phyloP scores from a whole-genome alignment of 306 rosid genomes.

The Psophocarpus tetragonolobus region DNA sequence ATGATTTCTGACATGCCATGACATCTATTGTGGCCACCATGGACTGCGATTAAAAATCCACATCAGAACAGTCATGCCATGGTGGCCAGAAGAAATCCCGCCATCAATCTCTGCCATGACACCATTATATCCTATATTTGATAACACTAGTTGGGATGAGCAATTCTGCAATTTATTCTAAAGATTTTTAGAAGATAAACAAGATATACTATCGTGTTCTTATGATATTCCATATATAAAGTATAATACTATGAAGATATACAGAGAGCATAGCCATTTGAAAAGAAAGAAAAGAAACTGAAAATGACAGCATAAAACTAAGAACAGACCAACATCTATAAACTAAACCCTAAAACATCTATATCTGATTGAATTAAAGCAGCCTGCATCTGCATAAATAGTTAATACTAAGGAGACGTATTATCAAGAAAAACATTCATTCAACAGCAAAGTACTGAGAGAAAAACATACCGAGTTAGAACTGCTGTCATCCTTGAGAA shows the following conservation, averaged over 20 bases:
- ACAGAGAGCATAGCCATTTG: background rate
- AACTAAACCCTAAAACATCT: too few relatives aligned
- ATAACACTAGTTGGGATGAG: too few relatives aligned
- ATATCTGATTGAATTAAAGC: slow-evolving; percentile 14
- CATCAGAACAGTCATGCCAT: too few relatives aligned
- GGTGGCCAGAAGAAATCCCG: too few relatives aligned
- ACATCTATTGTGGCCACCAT: too few relatives aligned
- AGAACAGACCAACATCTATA: slow-evolving; percentile 14
- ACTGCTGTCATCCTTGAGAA: slow-evolving; percentile 79
- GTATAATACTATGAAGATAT: slow-evolving; percentile 2
- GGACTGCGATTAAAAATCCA: too few relatives aligned
- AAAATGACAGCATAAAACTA: background rate
- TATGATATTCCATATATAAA: background rate
- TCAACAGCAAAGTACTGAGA: background rate
- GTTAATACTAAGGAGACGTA: background rate
- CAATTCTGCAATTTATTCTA: background rate
- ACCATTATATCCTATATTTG: too few relatives aligned
- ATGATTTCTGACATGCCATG: too few relatives aligned
- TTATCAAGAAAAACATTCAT: slow-evolving; percentile 21
- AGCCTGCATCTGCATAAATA: background rate
- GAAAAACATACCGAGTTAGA: slow-evolving; percentile 68
- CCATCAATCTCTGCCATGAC: too few relatives aligned
- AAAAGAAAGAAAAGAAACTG: slow-evolving; percentile 3
- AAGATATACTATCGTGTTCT: background rate
- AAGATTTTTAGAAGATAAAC: background rate